phyloP scores from a whole-genome alignment of 495 filamentous ascomycete genomes.

The Daldinia caldariorum region DNA sequence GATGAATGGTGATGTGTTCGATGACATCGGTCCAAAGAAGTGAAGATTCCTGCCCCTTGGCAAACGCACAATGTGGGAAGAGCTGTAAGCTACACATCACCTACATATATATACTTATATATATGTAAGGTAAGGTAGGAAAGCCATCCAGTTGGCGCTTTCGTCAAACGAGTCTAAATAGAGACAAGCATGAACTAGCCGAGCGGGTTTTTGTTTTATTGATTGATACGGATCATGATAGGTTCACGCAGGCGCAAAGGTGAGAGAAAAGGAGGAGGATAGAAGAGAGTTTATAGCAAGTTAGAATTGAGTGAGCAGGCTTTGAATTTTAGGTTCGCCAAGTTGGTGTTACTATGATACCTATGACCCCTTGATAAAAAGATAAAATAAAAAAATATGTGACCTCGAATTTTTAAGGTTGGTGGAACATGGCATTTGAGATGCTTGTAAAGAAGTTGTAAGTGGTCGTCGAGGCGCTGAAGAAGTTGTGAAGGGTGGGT shows the following conservation, averaged over 20 bases:
- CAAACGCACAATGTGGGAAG: slow-evolving; percentile 5
- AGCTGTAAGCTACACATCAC: slow-evolving; percentile 9
- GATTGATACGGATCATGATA: slow-evolving; percentile 3
- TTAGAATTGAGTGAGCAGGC: slow-evolving; percentile 16
- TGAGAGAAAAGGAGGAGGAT: background rate
- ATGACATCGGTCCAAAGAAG: slow-evolving; percentile 3
- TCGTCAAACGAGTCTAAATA: background rate
- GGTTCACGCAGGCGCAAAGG: background rate
- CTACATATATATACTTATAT: slow-evolving; percentile 15
- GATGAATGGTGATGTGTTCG: background rate
- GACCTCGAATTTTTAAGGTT: slow-evolving; percentile 37
- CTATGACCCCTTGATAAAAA: slow-evolving; percentile 12
- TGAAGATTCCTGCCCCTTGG: slow-evolving; percentile 18
- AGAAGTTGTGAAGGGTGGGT: background rate
- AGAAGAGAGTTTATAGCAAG: slow-evolving; percentile 30
- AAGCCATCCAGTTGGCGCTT: slow-evolving; percentile 5
- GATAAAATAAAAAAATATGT: slow-evolving; percentile 23
- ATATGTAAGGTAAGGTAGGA: background rate
- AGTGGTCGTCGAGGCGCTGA: slow-evolving; percentile 1
- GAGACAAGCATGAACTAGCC: background rate
- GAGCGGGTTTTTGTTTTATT: slow-evolving; percentile 3
- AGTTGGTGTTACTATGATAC: slow-evolving; percentile 24
- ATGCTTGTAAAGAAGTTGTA: slow-evolving; percentile 10
- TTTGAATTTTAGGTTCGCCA: slow-evolving; percentile 33
- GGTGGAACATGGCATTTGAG: slow-evolving; percentile 20